Evolutionary conservation across 2,329 filamentous ascomycete species (phyloP), one percentile per base, ranked within the genome.

Genomic region (Xenoacremonium recifei): DNA sequence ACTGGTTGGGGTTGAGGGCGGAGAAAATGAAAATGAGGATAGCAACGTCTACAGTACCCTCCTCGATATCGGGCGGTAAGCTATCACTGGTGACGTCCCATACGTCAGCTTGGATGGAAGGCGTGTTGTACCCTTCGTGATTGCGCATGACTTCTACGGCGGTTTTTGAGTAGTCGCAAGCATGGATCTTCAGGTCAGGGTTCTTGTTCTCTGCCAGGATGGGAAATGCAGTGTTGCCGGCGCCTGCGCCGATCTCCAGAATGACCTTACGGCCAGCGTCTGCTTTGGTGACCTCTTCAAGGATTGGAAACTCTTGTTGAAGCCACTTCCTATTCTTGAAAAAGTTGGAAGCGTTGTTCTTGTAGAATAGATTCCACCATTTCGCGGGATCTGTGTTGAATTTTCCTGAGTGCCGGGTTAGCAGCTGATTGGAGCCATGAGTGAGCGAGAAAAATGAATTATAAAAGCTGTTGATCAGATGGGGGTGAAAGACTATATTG

Each of bases 321-420:
- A 99, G 72, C 93, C 93, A 99, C 65, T 97, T 97, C 50, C 93
- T 81, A 63, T 99, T 87, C 70, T 99, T 99, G 81, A 99, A 99
- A 70, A 99, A 99, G 62, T 97, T 97, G 58, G 85, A 80, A 16
- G 87, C 88, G 68, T 99, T 97, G 71, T 97, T 96, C 69, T 93
- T 91, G 75, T 99, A 99, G 70, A 99, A 99, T 41, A 87, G 72
- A 60, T 99, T 93, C 93, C 93, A 99, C 89, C 90, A 97, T 66
- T 90, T 95, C 48, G 89, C 91, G 1, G 93, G 93, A 51, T 95
- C 81, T 34, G 77, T 73, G 64, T 96, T 97, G 74, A 96, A 96
- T 53, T 89, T 87, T 57, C 72, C 82, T 87, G 58, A 57, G 45
- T 39, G 32, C 40, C 45, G 40, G 43, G 67, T 79, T 66, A 77